Conservation (phyloP, 805 yeast species). For the Kuraishia ogatae region DNA sequence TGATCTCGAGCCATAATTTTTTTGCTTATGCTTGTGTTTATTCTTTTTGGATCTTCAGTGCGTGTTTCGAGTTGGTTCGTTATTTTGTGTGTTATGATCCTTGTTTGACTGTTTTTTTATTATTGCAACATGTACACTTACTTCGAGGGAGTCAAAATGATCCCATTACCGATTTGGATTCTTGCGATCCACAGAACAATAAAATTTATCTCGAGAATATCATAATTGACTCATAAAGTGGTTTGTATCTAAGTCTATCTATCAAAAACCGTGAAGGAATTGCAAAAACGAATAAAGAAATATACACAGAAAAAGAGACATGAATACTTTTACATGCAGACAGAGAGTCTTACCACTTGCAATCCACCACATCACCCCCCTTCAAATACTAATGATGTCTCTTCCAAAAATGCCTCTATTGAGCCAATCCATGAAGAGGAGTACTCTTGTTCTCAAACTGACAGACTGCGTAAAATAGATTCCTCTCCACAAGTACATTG, state of each 20-base stretch:
- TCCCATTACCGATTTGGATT: background rate
- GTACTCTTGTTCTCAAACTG: constrained; percentile 52
- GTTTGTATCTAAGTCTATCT: background rate
- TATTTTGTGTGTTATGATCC: background rate
- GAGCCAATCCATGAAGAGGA: constrained; percentile 60
- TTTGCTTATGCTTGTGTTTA: constrained; percentile 2
- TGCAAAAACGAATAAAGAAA: background rate
- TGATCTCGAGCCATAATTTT: no score
- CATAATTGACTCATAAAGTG: background rate
- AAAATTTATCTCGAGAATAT: background rate
- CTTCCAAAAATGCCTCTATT: constrained; percentile 52
- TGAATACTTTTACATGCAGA: no score
- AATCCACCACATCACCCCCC: background rate
- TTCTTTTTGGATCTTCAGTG: background rate
- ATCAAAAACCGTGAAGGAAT: background rate
- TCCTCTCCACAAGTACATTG: constrained; percentile 70
- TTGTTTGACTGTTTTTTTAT: background rate
- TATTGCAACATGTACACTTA: background rate
- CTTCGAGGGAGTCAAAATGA: background rate
- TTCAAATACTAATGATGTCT: constrained; percentile 28
- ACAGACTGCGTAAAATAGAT: constrained; percentile 64
- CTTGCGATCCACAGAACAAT: background rate
- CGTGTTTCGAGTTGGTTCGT: background rate
- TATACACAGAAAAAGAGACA: background rate
- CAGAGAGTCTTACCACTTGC: no score